Conservation (phyloP, 805 yeast genomes). For the Myxozyma monticola region DNA sequence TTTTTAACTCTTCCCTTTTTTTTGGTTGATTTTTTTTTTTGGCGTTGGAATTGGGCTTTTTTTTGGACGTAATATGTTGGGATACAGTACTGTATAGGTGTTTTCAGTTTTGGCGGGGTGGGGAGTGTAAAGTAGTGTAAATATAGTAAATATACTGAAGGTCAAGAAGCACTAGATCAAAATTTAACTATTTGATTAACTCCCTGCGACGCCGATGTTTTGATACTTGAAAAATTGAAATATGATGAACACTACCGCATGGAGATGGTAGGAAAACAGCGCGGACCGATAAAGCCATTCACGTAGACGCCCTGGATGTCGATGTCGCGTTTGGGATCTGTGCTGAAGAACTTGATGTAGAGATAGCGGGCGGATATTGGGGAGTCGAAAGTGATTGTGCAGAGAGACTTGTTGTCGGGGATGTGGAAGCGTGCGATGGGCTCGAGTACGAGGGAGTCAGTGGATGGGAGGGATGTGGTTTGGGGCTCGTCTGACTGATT, state of each 20-base stretch:
- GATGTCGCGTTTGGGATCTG: slow-evolving; percentile 30
- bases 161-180: too few species aligned
- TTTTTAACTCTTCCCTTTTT: too few species aligned
- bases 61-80: too few species aligned
- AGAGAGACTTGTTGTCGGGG: slow-evolving; percentile 22
- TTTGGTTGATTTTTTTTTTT: too few species aligned
- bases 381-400: slow-evolving; percentile 25
- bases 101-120: too few species aligned
- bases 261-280: slow-evolving; percentile 18
- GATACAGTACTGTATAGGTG: too few species aligned
- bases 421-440: slow-evolving; percentile 24
- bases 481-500: neutral
- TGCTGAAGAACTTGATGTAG: slow-evolving; percentile 25
- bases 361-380: slow-evolving; percentile 28
- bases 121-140: too few species aligned
- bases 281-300: slow-evolving; percentile 36
- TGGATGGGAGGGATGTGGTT: slow-evolving; percentile 15
- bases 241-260: slow-evolving; percentile 7
- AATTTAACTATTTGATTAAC: too few species aligned
- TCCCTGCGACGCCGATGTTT: too few species aligned
- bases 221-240: too few species aligned
- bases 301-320: slow-evolving; percentile 40
- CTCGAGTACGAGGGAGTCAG: slow-evolving; percentile 19
- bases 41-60: too few species aligned
- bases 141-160: too few species aligned